A percentile compares a stretch with the other conserved stretches of the same genome.
phyloP scores from a whole-genome alignment of 345 rosid genomes.

The Mallotus nudiflorus region DNA sequence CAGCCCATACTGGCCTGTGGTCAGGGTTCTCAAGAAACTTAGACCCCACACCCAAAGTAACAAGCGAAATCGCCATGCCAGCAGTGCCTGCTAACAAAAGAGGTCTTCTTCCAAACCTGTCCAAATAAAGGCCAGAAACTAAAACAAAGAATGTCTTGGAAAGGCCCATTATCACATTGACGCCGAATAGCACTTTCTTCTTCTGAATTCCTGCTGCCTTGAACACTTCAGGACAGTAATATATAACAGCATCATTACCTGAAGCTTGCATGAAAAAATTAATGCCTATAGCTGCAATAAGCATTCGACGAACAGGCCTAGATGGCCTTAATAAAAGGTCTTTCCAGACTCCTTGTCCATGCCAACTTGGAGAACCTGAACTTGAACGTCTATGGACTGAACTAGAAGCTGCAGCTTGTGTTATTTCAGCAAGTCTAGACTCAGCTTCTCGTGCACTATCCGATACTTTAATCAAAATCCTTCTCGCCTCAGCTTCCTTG shows the following conservation, averaged over 20 bases:
- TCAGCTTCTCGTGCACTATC: conserved; percentile 51
- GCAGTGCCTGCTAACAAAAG: conserved; percentile 53
- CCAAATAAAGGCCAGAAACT: conserved; percentile 52
- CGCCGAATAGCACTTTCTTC: conserved; percentile 46
- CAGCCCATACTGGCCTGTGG: conserved; percentile 48
- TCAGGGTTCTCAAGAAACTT: conserved; percentile 30
- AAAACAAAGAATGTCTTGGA: conserved; percentile 49
- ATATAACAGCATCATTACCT: conserved; percentile 68
- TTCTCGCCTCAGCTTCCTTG: conserved; percentile 41
- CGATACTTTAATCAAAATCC: conserved; percentile 41
- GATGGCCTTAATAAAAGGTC: conserved; percentile 55
- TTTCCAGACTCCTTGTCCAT: conserved; percentile 57
- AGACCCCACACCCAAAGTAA: conserved; percentile 49
- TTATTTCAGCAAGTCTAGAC: conserved; percentile 47
- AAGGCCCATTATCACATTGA: conserved; percentile 56
- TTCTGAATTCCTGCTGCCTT: conserved; percentile 52
- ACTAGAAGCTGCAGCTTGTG: conserved; percentile 32
- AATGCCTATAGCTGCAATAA: conserved; percentile 58
- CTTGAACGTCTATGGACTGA: conserved; percentile 6
- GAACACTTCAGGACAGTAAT: conserved; percentile 61
- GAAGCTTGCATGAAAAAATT: conserved; percentile 76
- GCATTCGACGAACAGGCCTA: conserved; percentile 46
- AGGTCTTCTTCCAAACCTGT: conserved; percentile 64
- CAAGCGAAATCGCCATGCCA: conserved; percentile 54
- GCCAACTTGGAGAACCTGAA: conserved; percentile 12